These are phyloP conservation scores for Adansonia digitata DNA, from an alignment of 345 rosid genomes.

Conservation along the genomic window DNA sequence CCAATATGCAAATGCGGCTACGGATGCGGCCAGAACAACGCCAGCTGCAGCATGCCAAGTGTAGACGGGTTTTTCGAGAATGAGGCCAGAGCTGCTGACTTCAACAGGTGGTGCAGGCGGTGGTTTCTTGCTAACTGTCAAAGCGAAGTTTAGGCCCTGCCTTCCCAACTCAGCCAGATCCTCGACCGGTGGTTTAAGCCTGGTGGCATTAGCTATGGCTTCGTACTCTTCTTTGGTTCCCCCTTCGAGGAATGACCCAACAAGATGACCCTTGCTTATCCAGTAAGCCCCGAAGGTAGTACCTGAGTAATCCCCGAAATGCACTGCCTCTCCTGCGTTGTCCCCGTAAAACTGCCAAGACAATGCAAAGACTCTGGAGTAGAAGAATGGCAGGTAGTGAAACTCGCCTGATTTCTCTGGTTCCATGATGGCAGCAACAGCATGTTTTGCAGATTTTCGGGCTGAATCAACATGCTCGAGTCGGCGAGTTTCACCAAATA, in stretches of 20 bases:
- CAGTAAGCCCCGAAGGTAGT: constrained; percentile 84
- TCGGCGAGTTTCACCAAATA: constrained; percentile 77
- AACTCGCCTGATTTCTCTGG: constrained; percentile 65
- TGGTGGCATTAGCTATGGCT: constrained; percentile 67
- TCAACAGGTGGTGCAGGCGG: constrained; percentile 26
- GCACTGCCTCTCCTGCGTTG: constrained; percentile 70
- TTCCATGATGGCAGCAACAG: constrained; percentile 72
- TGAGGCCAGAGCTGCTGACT: constrained; percentile 27
- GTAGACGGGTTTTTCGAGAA: constrained; percentile 44
- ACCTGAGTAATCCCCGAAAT: constrained; percentile 79
- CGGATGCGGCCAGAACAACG: constrained; percentile 72
- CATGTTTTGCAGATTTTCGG: constrained; percentile 78
- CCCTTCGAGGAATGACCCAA: constrained; percentile 97
- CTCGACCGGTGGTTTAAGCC: constrained; percentile 51
- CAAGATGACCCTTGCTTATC: constrained; percentile 75
- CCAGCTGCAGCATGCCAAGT: constrained; percentile 77
- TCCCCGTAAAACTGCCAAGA: constrained; percentile 98
- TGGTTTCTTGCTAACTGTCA: constrained; percentile 43
- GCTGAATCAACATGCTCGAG: constrained; percentile 98
- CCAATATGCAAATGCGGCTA: constrained; percentile 88
- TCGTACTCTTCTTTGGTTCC: constrained; percentile 91
- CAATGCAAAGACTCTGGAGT: constrained; percentile 80
- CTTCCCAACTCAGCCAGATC: constrained; percentile 56
- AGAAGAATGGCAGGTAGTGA: constrained; percentile 89
- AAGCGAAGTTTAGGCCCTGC: constrained; percentile 67